phyloP scores from a whole-genome alignment of 2,329 filamentous ascomycete genomes.

The Colletotrichum somersetense region DNA sequence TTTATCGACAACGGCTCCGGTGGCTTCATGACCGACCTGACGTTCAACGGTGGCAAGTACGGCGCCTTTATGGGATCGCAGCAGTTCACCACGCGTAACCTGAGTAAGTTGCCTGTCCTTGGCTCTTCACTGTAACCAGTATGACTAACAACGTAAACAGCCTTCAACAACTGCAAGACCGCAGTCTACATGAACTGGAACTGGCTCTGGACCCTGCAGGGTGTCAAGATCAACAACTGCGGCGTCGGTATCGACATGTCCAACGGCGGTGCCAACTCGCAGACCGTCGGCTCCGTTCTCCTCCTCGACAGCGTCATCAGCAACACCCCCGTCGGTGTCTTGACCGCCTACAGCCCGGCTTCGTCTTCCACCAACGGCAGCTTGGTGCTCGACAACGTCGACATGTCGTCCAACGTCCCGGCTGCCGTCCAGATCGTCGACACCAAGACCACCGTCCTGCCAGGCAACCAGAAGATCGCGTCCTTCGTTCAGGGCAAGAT shows the following conservation, averaged over 20 bases:
- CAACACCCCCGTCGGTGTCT: slow-evolving; percentile 81
- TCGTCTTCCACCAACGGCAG: slow-evolving; percentile 81
- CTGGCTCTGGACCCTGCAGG: slow-evolving; percentile 88
- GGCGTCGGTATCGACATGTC: slow-evolving; percentile 85
- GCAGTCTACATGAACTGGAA: slow-evolving; percentile 94
- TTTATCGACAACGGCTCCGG: slow-evolving; percentile 90
- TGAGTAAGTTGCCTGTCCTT: slow-evolving; percentile 57
- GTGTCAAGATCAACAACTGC: slow-evolving; percentile 79
- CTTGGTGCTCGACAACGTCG: slow-evolving; percentile 89
- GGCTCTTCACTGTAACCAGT: neutral
- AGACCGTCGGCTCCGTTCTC: slow-evolving; percentile 88
- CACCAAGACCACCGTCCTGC: slow-evolving; percentile 72
- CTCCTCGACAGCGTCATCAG: slow-evolving; percentile 84
- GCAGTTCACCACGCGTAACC: slow-evolving; percentile 87
- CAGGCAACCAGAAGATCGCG: slow-evolving; percentile 75
- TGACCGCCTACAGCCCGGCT: slow-evolving; percentile 76
- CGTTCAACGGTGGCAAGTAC: slow-evolving; percentile 84
- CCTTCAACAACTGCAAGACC: slow-evolving; percentile 83
- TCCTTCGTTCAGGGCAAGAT: slow-evolving; percentile 85
- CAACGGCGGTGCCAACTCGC: slow-evolving; percentile 67
- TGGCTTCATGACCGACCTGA: slow-evolving; percentile 85
- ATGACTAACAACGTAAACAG: neutral
- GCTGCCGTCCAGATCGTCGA: slow-evolving; percentile 73
- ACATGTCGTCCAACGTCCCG: slow-evolving; percentile 77
- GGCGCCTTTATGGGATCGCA: slow-evolving; percentile 87